These are phyloP conservation scores for Protomyces pachydermus DNA, from an alignment of 1,139 yeast genomes.

Conservation along the genomic window DNA sequence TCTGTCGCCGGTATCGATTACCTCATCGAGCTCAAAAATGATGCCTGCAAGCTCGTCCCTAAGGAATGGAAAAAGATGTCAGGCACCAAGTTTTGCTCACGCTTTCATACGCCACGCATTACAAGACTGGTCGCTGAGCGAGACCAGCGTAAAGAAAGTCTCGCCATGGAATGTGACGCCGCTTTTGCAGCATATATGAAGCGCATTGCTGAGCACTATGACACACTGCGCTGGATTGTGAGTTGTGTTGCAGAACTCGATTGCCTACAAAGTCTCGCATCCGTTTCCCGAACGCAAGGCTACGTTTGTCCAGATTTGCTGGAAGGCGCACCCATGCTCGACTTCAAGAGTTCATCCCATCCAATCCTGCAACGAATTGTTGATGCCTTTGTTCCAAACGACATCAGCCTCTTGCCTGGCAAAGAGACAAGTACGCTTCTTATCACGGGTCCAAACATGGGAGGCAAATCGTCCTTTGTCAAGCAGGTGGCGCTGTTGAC, in stretches of 20 bases:
- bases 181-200: conserved; percentile 53
- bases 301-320: conserved; percentile 57
- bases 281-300: conserved; percentile 51
- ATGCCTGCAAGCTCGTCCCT: conserved; percentile 56
- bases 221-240: conserved; percentile 50
- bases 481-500: conserved; percentile 57
- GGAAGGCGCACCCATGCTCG: conserved; percentile 46
- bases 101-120: conserved; percentile 65
- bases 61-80: conserved; percentile 50
- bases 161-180: conserved; percentile 52
- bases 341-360: conserved; percentile 52
- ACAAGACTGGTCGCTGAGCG: conserved; percentile 50
- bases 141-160: conserved; percentile 59
- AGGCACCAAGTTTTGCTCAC: conserved; percentile 60
- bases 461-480: conserved; percentile 68
- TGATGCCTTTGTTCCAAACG: conserved; percentile 63
- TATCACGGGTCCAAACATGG: conserved; percentile 74
- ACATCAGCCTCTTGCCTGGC: conserved; percentile 40
- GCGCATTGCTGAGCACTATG: conserved; percentile 50
- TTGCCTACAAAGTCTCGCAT: conserved; percentile 66
- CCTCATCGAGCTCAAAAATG: conserved; percentile 66
- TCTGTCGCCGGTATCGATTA: conserved; percentile 62
- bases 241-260: conserved; percentile 59
- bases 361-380: conserved; percentile 64
- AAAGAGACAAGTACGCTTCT: conserved; percentile 46